Evolutionary conservation across 192 early-diverging fungal genomes (phyloP), one percentile per base, ranked within the genome.

Genomic region (Coemansia interrupta): DNA sequence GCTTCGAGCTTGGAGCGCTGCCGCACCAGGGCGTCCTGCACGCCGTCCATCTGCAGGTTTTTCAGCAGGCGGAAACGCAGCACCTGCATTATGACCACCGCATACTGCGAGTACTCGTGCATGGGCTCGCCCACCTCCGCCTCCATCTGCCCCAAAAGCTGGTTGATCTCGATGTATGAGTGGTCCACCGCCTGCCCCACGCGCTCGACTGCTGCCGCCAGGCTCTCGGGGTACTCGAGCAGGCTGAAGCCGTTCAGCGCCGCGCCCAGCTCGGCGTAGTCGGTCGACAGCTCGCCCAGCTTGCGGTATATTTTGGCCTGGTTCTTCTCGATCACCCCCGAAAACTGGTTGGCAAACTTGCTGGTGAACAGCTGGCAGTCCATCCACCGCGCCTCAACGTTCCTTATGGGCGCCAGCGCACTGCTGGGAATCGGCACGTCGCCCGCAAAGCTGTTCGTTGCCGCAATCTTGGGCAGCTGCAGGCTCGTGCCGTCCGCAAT

Each of bases 241-340:
- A 99, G 80, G 46, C 95, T 97, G 74, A 97, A 98, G 19, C 88
- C 93, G 62, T 99, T 99, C 71, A 95, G 93, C 2, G 86, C 80
- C 4, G 91, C 93, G 0, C 94, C 95, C 15, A 99, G 80, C 60
- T 96, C 94, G 18, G 91, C 80, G 63, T 92, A 91, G 56, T 90
- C 87, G 29, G 72, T 69, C 0, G 91, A 84, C 24, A 90, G 80
- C 64, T 96, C 94, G 50, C 81, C 83, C 30, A 89, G 80, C 56
- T 83, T 81, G 58, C 87, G 85, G 19, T 84, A 82, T 46, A 95
- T 85, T 48, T 84, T 82, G 43, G 86, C 85, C 54, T 94, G 86
- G 36, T 83, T 85, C 54, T 86, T 87, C 56, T 89, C 85, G 28
- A 93, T 63, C 38, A 79, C 81, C 43, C 88, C 84, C 4, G 80